Conservation (phyloP, 2,329 filamentous ascomycete genomes). For the Geosmithia putterillii region DNA sequence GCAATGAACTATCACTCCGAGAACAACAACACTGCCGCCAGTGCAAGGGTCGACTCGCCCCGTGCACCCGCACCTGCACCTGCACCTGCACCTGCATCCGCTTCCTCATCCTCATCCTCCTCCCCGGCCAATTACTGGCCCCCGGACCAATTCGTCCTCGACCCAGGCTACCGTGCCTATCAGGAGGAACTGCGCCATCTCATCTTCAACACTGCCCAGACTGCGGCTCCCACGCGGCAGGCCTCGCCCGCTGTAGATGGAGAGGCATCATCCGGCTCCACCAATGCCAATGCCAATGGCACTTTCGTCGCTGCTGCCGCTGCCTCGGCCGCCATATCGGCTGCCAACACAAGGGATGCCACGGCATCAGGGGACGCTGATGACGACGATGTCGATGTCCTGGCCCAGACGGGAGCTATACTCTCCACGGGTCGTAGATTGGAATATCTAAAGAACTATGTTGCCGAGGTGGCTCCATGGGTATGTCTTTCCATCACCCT, state of each 20-base stretch:
- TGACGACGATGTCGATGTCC: conserved; percentile 8
- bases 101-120: conserved; percentile 12
- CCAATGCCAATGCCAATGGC: neutral
- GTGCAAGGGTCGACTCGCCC: too few relatives aligned
- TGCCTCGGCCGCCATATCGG: too few relatives aligned
- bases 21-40: too few relatives aligned
- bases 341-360: too few relatives aligned
- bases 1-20: too few relatives aligned
- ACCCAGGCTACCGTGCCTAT: conserved; percentile 30
- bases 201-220: conserved; percentile 32
- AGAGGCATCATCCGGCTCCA: conserved; percentile 4
- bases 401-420: conserved; percentile 11
- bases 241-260: conserved; percentile 17
- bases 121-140: conserved; percentile 15
- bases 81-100: too few relatives aligned
- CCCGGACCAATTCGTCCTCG: conserved; percentile 20
- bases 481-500: too few relatives aligned
- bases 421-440: conserved; percentile 20
- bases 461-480: conserved; percentile 37
- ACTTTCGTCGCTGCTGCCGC: neutral
- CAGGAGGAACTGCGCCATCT: conserved; percentile 31
- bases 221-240: conserved; percentile 25
- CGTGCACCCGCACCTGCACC: too few relatives aligned
- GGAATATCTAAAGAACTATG: conserved; percentile 34
- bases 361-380: too few relatives aligned